Percentiles rank a stretch among this genome's conserved stretches.
phyloP scores from a whole-genome alignment of 1,139 yeast genomes.

The Nadsonia commutata region DNA sequence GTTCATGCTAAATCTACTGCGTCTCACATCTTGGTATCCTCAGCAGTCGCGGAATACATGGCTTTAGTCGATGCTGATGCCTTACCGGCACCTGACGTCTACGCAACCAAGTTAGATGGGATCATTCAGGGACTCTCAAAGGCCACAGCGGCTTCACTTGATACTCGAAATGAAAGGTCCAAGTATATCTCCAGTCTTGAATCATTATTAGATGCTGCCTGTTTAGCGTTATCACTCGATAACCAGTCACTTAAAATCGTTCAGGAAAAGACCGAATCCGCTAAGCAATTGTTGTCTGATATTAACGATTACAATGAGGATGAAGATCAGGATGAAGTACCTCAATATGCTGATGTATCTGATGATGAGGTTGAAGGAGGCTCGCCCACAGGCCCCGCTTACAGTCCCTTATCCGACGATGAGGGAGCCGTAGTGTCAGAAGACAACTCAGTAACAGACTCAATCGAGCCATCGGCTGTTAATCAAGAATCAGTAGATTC shows the following conservation, averaged over 20 bases:
- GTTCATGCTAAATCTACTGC: constrained; percentile 19
- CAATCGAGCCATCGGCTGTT: too few relatives aligned
- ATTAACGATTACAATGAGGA: background rate
- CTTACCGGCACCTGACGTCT: constrained; percentile 38
- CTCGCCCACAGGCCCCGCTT: constrained; percentile 10
- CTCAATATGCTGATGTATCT: background rate
- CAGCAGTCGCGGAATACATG: constrained; percentile 11
- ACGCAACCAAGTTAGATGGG: constrained; percentile 28
- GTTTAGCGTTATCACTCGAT: constrained; percentile 17
- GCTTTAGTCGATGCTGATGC: constrained; percentile 27
- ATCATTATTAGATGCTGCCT: constrained; percentile 8
- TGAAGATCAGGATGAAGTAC: background rate
- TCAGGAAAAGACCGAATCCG: constrained; percentile 25
- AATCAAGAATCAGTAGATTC: too few relatives aligned
- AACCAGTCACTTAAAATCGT: constrained; percentile 34
- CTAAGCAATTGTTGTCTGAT: background rate
- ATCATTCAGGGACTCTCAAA: constrained; percentile 9
- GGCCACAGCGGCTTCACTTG: constrained; percentile 2
- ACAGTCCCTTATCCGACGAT: constrained; percentile 24
- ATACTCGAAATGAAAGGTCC: background rate
- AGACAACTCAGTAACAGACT: too few relatives aligned
- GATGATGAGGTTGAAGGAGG: too few relatives aligned
- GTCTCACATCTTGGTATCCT: constrained; percentile 7
- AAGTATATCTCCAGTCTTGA: background rate
- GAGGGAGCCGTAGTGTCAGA: constrained; percentile 6